Base-by-base conservation (phyloP, 805 yeast genomes). In the Yarrowia alimentaria region DNA sequence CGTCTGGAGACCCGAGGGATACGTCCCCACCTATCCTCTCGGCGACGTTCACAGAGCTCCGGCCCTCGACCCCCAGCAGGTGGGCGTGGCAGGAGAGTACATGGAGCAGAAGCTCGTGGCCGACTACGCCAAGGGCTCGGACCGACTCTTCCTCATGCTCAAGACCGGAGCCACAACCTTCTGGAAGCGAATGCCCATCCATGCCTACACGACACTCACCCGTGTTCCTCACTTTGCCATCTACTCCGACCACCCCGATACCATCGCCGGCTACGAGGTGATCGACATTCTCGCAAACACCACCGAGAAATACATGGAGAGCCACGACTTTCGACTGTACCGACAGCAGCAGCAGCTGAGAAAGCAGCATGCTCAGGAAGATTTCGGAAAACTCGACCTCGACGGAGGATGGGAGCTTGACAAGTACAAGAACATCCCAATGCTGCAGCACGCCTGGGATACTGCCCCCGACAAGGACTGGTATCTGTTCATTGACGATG, bases 401-500 rank as follows among this genome's bases (percentile, higher is more conserved):
- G 34, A 59, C 17, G 53, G 53, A 17, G 68, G 67, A 33, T 66
- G 70, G 69, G 58, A 54, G n/a, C 55, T 64, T 13, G 72, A 68
- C 54, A 58, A 59, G 52, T 68, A 57, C 59, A 68, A 68, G 58
- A 67, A 65, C 53, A 20, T 68, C 13, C 71, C 71, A n/a, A 62
- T 63, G 63, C 60, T 63, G 19, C 57, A 58, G 9, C 67, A 67
- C 34, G 71, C 69, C 11, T 68, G 60, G 57, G 50, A 49, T 12
- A 45, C 56, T 9, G 65, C 67, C 13, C 34, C 54, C 12, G 48
- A 50, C n/a, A 33, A 19, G 12, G 63, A 66, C 33, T 69, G 72
- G 73, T 66, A 56, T 48, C 54, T 68, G 14, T 56, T 68, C 47
- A 60, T 66, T 40, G 71, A 68, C 53, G 70, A 62, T 21, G 68